Percentiles rank a stretch among this genome's conserved stretches.
These are phyloP conservation scores for Exophiala sp. DNA, from an alignment of 2,329 filamentous ascomycete genomes.

Conservation along the genomic window DNA sequence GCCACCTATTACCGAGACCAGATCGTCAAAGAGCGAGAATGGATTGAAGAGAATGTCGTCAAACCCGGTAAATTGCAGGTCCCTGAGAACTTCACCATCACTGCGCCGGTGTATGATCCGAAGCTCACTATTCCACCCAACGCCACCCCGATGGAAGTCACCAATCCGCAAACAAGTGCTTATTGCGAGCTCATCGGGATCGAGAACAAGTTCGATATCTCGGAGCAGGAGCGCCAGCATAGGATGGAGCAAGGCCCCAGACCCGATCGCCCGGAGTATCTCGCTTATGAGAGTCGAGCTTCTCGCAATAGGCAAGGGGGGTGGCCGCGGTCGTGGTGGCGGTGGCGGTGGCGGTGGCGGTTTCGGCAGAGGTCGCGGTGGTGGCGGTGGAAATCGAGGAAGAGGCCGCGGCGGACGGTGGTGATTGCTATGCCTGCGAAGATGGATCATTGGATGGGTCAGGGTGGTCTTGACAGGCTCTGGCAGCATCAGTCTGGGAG, in stretches of 20 bases:
- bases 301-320: conserved; percentile 23
- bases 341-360: conserved; percentile 17
- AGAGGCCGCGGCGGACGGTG: conserved; percentile 10
- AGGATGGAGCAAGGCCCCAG: conserved; percentile 56
- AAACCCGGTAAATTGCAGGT: conserved; percentile 57
- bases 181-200: conserved; percentile 78
- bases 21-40: conserved; percentile 65
- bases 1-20: conserved; percentile 61
- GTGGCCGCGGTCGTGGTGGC: too few relatives aligned
- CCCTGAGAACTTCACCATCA: conserved; percentile 70
- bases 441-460: too few relatives aligned
- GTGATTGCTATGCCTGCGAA: background rate
- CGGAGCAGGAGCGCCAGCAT: conserved; percentile 61
- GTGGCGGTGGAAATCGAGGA: conserved; percentile 6
- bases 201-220: conserved; percentile 67
- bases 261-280: conserved; percentile 33
- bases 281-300: conserved; percentile 14
- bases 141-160: conserved; percentile 71
- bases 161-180: conserved; percentile 73
- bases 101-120: conserved; percentile 64
- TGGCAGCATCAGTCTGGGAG: too few relatives aligned
- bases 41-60: conserved; percentile 74
- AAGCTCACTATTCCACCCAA: conserved; percentile 52
- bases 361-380: conserved; percentile 14
- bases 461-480: too few relatives aligned